Conservation (phyloP, 2,329 filamentous ascomycete genomes). For the Trichoderma atroviride region DNA sequence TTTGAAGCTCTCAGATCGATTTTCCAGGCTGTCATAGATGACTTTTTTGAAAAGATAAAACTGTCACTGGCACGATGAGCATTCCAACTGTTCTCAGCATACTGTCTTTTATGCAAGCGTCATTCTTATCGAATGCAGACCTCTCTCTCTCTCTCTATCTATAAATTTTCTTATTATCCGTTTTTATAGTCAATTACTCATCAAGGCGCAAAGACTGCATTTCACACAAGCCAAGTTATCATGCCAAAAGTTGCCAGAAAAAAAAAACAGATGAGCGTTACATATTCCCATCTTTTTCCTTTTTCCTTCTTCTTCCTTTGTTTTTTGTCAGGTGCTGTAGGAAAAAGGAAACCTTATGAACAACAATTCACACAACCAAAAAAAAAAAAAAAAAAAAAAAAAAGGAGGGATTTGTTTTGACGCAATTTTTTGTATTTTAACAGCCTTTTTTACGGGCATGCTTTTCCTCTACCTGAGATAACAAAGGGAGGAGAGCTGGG, state of each 20-base stretch:
- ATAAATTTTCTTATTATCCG: not conserved
- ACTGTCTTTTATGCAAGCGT: not conserved
- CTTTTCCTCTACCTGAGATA: not conserved
- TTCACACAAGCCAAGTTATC: not conserved
- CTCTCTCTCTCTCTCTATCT: not conserved
- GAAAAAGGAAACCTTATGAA: not conserved
- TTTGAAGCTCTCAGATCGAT: conserved; percentile 2
- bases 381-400: not conserved
- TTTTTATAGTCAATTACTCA: conserved; percentile 12
- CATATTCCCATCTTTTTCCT: not conserved
- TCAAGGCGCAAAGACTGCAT: conserved; percentile 3
- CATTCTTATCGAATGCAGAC: conserved; percentile 10
- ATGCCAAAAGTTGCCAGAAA: not conserved
- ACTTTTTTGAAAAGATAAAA: not conserved
- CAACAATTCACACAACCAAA: not conserved
- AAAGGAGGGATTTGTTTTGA: conserved; percentile 1
- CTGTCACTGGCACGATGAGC: conserved; percentile 22
- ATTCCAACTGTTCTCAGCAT: conserved; percentile 1
- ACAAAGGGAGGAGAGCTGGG: not conserved
- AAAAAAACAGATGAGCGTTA: not conserved
- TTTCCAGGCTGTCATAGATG: conserved; percentile 14
- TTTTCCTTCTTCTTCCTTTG: not conserved
- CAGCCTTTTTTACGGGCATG: not conserved
- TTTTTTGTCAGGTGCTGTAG: not conserved
- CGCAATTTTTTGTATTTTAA: conserved; percentile 6